These are phyloP conservation scores for Helicocarpus griseus DNA, from an alignment of 2,329 filamentous ascomycete genomes.

Conservation along the genomic window DNA sequence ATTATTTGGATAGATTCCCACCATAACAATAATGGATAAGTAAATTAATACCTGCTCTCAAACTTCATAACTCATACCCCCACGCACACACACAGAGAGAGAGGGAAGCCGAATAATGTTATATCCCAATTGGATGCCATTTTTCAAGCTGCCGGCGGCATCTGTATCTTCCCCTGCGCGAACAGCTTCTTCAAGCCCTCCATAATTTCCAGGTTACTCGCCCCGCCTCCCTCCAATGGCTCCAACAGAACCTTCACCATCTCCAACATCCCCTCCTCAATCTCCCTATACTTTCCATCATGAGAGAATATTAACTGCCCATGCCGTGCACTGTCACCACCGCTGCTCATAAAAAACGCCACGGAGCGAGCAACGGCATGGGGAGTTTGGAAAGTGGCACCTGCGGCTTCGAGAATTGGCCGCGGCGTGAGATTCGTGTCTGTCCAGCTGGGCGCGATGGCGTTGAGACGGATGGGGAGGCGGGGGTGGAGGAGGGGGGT, in stretches of 20 bases:
- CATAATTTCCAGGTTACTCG: background rate
- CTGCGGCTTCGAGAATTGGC: constrained; percentile 28
- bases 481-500: constrained; percentile 15
- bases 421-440: constrained; percentile 39
- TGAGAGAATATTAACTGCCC: constrained; percentile 46
- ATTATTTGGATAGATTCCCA: too few relatives aligned
- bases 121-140: too few relatives aligned
- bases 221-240: background rate
- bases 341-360: constrained; percentile 38
- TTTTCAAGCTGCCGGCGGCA: too few relatives aligned
- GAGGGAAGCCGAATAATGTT: too few relatives aligned
- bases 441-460: constrained; percentile 48
- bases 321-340: constrained; percentile 33
- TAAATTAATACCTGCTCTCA: too few relatives aligned
- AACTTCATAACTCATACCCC: too few relatives aligned
- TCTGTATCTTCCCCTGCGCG: too few relatives aligned
- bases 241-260: background rate
- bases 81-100: too few relatives aligned
- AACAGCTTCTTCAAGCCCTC: background rate
- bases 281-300: constrained; percentile 42
- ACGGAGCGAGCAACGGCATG: constrained; percentile 41
- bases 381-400: constrained; percentile 36
- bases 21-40: too few relatives aligned
- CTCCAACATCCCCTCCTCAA: constrained; percentile 35
- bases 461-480: constrained; percentile 47